Percentiles rank a stretch among this genome's conserved stretches.
Conservation (phyloP, 805 yeast species). For the Schizosaccharomyces pombe region DNA sequence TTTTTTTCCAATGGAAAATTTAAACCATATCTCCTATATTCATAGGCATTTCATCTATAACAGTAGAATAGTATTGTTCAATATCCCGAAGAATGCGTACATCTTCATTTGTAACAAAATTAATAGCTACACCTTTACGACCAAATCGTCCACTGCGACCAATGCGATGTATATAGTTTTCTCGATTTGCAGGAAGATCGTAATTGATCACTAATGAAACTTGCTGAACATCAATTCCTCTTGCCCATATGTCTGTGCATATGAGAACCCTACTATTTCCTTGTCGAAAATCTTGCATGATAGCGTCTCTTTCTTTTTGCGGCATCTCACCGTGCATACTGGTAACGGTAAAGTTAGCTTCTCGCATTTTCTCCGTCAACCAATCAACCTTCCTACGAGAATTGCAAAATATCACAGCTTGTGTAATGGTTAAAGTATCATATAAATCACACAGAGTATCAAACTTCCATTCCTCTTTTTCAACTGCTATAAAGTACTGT, state of each 20-base stretch:
- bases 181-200: constrained; percentile 74
- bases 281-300: constrained; percentile 88
- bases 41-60: constrained; percentile 87
- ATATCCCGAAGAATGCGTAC: constrained; percentile 53
- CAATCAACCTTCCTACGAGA: constrained; percentile 84
- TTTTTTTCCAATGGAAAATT: constrained; percentile 4
- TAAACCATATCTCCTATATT: constrained; percentile 29
- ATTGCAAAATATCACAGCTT: constrained; percentile 94
- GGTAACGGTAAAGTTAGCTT: constrained; percentile 69
- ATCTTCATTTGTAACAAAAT: constrained; percentile 70
- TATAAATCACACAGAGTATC: constrained; percentile 86
- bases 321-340: constrained; percentile 93
- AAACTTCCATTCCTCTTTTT: constrained; percentile 81
- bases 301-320: constrained; percentile 77
- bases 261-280: constrained; percentile 85
- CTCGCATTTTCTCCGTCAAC: constrained; percentile 50
- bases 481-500: constrained; percentile 77
- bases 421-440: constrained; percentile 86
- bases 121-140: constrained; percentile 92
- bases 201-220: constrained; percentile 85
- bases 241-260: constrained; percentile 85
- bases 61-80: constrained; percentile 72
- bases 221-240: constrained; percentile 96
- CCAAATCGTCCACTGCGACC: constrained; percentile 98
- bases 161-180: constrained; percentile 89